phyloP scores from a whole-genome alignment of 192 early-diverging fungal genomes.

The Backusella tuberculispora region DNA sequence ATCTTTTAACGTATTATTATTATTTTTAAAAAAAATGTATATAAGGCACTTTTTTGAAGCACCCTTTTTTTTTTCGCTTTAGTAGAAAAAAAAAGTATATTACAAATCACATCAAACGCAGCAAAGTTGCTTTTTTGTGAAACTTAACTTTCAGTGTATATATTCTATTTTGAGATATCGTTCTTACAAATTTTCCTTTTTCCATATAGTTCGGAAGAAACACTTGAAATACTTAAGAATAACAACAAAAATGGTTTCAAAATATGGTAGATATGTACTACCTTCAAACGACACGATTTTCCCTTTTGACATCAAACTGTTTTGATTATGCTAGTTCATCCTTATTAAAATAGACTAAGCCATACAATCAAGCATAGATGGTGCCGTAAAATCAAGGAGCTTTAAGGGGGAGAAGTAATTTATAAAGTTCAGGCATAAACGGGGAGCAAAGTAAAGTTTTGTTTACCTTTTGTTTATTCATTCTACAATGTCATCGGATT shows the following conservation, averaged over 20 bases:
- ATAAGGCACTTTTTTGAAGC: no score
- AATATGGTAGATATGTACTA: not conserved
- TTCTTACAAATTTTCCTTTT: not conserved
- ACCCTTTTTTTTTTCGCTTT: not conserved
- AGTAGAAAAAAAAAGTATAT: not conserved
- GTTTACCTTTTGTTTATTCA: constrained; percentile 6
- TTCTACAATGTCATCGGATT: constrained; percentile 4
- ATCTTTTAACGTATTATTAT: no score
- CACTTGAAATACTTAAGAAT: not conserved
- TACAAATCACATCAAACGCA: not conserved
- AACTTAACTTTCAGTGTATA: not conserved
- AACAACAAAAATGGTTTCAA: not conserved
- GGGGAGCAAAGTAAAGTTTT: not conserved
- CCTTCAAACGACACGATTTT: not conserved
- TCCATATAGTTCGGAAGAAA: no score
- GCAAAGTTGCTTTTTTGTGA: not conserved
- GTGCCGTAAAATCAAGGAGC: not conserved
- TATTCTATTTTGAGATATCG: not conserved
- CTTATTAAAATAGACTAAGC: not conserved
- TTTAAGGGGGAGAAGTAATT: not conserved
- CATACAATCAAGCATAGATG: not conserved
- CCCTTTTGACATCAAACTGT: not conserved
- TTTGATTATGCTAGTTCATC: not conserved
- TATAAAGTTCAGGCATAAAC: not conserved
- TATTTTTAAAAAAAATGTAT: no score